Base-by-base conservation (phyloP, 177 flowering plant species). In the Telopea speciosissima region DNA sequence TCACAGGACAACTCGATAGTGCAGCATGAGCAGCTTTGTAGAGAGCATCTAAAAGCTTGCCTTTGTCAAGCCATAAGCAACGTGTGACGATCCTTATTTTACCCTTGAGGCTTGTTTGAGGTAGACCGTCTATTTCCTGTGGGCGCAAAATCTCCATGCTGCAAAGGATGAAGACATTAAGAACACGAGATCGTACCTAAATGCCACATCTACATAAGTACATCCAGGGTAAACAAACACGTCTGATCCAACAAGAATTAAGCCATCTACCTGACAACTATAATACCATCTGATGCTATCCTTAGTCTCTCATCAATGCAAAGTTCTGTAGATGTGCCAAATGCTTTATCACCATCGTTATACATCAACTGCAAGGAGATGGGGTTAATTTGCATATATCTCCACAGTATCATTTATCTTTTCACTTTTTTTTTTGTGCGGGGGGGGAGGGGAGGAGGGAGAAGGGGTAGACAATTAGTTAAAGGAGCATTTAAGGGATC, bases 71-170 rank as follows among this genome's bases (percentile, higher is more conserved):
- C 99, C 99, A 96, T 76, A 96, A 82, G 80, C 99, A 93, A 36
- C 99, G 89, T 16, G 99, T 96, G 14, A 97, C 88, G 69, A 96
- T 93, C 86, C 84, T 88, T 73, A 93, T 89, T 81, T 93, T 96
- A 63, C 96, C 99, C 83, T 90, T 91, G 68, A 96, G 62, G 70
- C 73, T 73, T 65, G 82, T 80, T 58, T 81, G 89, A n/a, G 58
- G 62, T 8, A 66, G 31, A 72, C 80, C 84, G 62, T 87, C 84
- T 8, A 66, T 71, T 28, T 72, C 69, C 74, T 85, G 83, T 72
- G 99, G 99, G 28, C 98, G 97, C 71, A 87, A 70, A 76, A 96
- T 83, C 81, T 96, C 99, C 97, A 96, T 91, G 83, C 98, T 96
- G 90, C 72, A 83, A 73, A 42, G 1, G 28, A 26, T 10, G 61